These are phyloP conservation scores for Penicillium subrubescens DNA, from an alignment of 495 filamentous ascomycete species.

Conservation along the genomic window DNA sequence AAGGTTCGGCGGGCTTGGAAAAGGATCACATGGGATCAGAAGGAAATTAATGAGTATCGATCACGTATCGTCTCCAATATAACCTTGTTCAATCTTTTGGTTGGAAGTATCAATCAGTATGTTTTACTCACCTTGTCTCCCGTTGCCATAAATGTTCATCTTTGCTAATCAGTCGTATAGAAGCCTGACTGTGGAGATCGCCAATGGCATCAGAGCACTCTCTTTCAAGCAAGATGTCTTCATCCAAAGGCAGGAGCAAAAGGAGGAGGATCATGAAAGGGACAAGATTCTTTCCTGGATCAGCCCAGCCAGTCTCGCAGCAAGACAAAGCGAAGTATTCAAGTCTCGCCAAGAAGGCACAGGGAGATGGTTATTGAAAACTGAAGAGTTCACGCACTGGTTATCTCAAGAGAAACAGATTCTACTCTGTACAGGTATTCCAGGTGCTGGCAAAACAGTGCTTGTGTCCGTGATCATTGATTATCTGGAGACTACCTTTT, in stretches of 20 bases:
- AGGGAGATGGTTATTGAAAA: constrained; percentile 47
- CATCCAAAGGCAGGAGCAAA: constrained; percentile 1
- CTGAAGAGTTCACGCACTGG: constrained; percentile 38
- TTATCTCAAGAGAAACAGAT: constrained; percentile 21
- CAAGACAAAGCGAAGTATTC: constrained; percentile 11
- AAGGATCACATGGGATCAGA: constrained; percentile 1
- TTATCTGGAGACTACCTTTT: constrained; percentile 21
- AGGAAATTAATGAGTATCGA: not conserved
- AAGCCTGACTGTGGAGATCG: not conserved
- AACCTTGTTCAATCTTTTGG: not conserved
- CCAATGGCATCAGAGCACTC: not conserved
- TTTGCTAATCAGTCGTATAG: not conserved
- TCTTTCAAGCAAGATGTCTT: not conserved
- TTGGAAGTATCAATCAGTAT: not conserved
- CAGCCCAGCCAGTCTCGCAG: not conserved
- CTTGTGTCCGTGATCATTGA: constrained; percentile 36
- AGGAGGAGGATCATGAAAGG: not conserved
- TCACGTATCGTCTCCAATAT: not conserved
- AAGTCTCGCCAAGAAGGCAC: constrained; percentile 36
- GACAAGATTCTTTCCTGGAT: constrained; percentile 11
- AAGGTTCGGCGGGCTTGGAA: not conserved
- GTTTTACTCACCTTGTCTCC: not conserved
- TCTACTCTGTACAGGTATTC: constrained; percentile 47
- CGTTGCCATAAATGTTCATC: not conserved
- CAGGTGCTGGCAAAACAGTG: constrained; percentile 40